Evolutionary conservation across 2,329 filamentous ascomycete genomes (phyloP), one percentile per base, ranked within the genome.

Genomic region (Cytospora schulzeri): DNA sequence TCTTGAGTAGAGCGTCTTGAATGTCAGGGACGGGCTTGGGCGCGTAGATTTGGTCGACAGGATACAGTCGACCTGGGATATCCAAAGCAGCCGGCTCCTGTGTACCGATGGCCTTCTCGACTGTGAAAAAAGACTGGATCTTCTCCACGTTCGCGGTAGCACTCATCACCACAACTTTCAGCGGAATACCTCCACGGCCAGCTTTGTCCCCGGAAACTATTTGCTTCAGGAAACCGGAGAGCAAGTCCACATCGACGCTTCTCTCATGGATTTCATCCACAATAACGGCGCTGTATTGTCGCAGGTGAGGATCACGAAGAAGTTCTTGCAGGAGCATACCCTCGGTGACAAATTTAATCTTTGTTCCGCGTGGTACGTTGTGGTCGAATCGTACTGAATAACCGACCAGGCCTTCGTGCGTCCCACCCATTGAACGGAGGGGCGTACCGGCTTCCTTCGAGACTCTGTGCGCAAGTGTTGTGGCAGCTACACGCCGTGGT

Each of bases 221-320:
- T 66, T 91, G 89, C 73, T 91, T 91, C 67, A 99, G 74, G 69
- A 99, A 98, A 0, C 95, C 95, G 29, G 96, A 82, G 12, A 97
- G 83, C 29, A 99, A 78, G 78, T 99, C 95, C 9, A 97, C 94
- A 74, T 98, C 96, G 26, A 98, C 86, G 69, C 93, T 96, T 70
- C 95, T 85, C 79, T 99, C 95, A 79, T 99, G 95, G 15, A 99
- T 95, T 76, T 99, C 95, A 76, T 99, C 95, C 9, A 99, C 92
- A 22, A 99, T 84, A 0, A 99, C 84, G 4, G 90, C 93, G 71
- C 92, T 96, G 74, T 99, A 99, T 73, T 91, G 88, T 35, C 85
- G 86, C 72, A 99, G 82, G 71, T 88, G 83, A 1, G 92, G 91
- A 75, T 99, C 95, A 60, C 90, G 85, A 66, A 99, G 77, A 76